A percentile compares a stretch with the other conserved stretches of the same genome.
Evolutionary conservation across 495 filamentous ascomycete genomes (phyloP).

Genomic region (Hyaloscypha hepaticicola): DNA sequence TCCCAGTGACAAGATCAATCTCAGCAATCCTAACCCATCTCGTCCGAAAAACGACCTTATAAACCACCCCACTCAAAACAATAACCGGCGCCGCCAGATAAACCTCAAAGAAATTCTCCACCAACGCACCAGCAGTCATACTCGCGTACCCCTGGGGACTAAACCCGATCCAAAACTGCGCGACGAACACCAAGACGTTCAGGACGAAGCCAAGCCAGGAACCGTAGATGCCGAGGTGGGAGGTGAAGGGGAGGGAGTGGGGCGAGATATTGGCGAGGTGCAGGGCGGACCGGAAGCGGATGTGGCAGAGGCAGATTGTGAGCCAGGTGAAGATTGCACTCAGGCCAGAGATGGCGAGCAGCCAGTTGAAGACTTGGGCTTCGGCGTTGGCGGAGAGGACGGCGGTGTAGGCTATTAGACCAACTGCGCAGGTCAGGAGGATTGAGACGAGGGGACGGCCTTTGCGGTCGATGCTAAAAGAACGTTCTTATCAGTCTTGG

Average conservation of each 20-base stretch:
- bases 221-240: conserved; percentile 77
- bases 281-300: conserved; percentile 69
- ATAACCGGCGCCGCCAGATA: conserved; percentile 83
- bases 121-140: conserved; percentile 49
- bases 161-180: conserved; percentile 90
- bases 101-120: conserved; percentile 67
- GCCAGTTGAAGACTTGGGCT: conserved; percentile 69
- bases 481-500: neutral
- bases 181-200: conserved; percentile 79
- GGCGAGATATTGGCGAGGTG: conserved; percentile 63
- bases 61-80: conserved; percentile 65
- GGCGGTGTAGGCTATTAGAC: conserved; percentile 79
- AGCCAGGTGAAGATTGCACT: conserved; percentile 92
- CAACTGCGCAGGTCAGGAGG: conserved; percentile 61
- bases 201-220: conserved; percentile 81
- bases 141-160: conserved; percentile 64
- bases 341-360: conserved; percentile 84
- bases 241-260: conserved; percentile 74
- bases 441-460: conserved; percentile 80
- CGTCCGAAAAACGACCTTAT: conserved; percentile 76
- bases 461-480: conserved; percentile 64
- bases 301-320: conserved; percentile 83
- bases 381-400: conserved; percentile 58
- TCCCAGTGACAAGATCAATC: conserved; percentile 84
- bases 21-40: conserved; percentile 59